These are phyloP conservation scores for Sutorius australiensis DNA, from an alignment of 768 basidiomycete genomes.

Conservation along the genomic window DNA sequence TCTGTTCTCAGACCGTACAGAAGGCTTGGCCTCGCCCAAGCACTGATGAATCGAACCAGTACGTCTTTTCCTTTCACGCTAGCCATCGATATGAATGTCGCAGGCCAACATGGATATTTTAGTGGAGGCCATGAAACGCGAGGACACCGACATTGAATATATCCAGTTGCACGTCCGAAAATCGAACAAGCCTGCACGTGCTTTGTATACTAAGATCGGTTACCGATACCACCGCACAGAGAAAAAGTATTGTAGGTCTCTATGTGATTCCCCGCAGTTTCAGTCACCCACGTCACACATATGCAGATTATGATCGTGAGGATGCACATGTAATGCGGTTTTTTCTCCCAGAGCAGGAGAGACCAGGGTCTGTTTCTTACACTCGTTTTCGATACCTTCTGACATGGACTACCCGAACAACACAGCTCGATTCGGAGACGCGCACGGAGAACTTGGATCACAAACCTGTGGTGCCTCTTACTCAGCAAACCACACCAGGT, in stretches of 20 bases:
- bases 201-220: constrained; percentile 26
- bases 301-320: constrained; percentile 26
- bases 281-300: neutral
- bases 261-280: neutral
- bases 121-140: constrained; percentile 27
- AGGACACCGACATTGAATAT: constrained; percentile 9
- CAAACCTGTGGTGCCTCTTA: constrained; percentile 10
- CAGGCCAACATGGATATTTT: constrained; percentile 1
- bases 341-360: neutral
- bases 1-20: constrained; percentile 28
- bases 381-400: neutral
- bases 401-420: neutral
- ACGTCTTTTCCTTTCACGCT: constrained; percentile 2
- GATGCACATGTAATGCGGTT: constrained; percentile 28
- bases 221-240: constrained; percentile 16
- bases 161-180: constrained; percentile 30
- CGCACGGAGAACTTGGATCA: constrained; percentile 12
- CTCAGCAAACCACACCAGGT: constrained; percentile 10
- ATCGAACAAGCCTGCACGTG: constrained; percentile 25
- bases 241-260: constrained; percentile 24
- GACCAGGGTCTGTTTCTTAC: constrained; percentile 12
- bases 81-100: neutral
- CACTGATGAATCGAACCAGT: constrained; percentile 27
- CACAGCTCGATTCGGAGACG: constrained; percentile 5
- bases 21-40: constrained; percentile 27